A percentile compares a stretch with the other conserved stretches of the same genome.
Conservation (phyloP, 257 asterid species). For the Capsicum baccatum region DNA sequence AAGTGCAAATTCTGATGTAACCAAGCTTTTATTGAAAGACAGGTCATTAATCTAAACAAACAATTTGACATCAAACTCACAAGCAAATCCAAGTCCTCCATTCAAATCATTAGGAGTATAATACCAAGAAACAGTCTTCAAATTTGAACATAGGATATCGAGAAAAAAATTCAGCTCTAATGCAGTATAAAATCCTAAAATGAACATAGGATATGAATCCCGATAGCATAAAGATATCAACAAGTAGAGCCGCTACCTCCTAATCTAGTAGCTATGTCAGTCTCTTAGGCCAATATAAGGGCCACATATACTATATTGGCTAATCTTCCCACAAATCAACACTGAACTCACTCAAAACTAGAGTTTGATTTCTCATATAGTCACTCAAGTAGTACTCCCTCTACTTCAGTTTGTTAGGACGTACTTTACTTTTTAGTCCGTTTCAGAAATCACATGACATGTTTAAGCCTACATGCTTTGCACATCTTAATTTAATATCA, state of each 20-base stretch:
- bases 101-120: neutral
- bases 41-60: too few species aligned
- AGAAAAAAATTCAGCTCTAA: neutral
- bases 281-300: neutral
- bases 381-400: too few species aligned
- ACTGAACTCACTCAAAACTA: neutral
- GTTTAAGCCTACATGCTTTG: too few species aligned
- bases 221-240: neutral
- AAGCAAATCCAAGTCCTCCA: too few species aligned
- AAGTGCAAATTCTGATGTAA: neutral
- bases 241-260: neutral
- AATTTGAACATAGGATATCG: too few species aligned
- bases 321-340: neutral
- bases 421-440: too few species aligned
- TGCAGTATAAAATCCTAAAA: neutral
- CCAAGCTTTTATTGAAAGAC: too few species aligned
- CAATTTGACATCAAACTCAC: too few species aligned
- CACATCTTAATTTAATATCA: too few species aligned
- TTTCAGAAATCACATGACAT: too few species aligned
- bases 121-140: neutral
- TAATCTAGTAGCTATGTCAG: neutral
- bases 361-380: too few species aligned
- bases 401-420: too few species aligned
- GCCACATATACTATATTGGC: neutral
- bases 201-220: neutral